These are phyloP conservation scores for Triglochin maritima DNA, from an alignment of 106 monocot genomes.

Conservation along the genomic window DNA sequence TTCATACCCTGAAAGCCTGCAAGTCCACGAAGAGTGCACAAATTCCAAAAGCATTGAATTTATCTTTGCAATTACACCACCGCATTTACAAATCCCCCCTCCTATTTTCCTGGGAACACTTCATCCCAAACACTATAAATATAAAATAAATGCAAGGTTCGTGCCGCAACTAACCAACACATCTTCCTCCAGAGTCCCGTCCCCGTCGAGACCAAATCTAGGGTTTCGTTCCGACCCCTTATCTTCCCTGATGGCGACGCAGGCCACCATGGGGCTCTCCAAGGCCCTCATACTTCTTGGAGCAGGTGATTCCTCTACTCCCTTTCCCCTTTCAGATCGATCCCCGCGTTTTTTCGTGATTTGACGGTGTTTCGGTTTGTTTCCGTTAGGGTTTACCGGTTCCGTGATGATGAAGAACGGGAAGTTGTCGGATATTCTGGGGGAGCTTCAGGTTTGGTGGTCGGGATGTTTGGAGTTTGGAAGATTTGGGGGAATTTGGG, in stretches of 20 bases:
- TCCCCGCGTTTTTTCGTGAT: neutral
- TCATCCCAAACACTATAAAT: too few species aligned
- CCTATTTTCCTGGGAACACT: too few species aligned
- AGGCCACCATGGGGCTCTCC: constrained; percentile 60
- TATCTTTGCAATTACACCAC: too few species aligned
- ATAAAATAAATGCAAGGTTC: too few species aligned
- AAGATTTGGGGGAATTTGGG: neutral
- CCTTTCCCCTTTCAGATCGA: neutral
- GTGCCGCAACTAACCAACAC: too few species aligned
- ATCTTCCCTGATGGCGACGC: constrained; percentile 45
- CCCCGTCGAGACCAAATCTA: neutral
- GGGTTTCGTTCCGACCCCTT: constrained; percentile 10
- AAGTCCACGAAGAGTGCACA: too few species aligned
- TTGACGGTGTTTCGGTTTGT: constrained; percentile 2
- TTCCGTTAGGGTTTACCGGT: constrained; percentile 36
- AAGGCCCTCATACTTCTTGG: constrained; percentile 45
- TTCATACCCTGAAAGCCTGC: too few species aligned
- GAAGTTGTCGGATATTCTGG: constrained; percentile 44
- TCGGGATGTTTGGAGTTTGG: neutral
- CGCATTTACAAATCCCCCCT: too few species aligned
- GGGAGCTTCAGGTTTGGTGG: constrained; percentile 55
- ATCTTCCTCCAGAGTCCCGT: too few species aligned
- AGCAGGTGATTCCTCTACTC: constrained; percentile 31
- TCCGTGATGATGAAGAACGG: constrained; percentile 56
- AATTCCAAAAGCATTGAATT: too few species aligned